Base-by-base conservation (phyloP, 2,329 filamentous ascomycete genomes). In the Trichoderma lentiforme region DNA sequence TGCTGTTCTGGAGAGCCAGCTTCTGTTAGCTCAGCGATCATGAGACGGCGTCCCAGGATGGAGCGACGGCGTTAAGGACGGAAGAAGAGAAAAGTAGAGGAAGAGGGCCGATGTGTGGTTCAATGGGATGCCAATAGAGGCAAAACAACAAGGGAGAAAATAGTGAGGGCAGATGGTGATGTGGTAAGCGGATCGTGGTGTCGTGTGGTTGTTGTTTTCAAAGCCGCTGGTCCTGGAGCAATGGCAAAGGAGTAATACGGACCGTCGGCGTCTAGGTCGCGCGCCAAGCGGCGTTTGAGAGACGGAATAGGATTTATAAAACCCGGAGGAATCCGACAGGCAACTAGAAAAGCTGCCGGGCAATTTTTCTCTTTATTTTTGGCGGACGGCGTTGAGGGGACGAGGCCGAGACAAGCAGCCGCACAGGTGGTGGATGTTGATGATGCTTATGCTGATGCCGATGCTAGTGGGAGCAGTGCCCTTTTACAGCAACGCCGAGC, bases 1-100 rank as follows among this genome's bases (percentile, higher is more conserved):
- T 83, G 82, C 77, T 83, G 81, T 78, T 83, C 81, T 83, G 75
- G 71, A 71, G 71, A 67, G 73, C 12, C 15, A 66, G 68, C 28
- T 32, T 26, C 43, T 63, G 71, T 73, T 34, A 73, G 71, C 56
- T 24, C 21, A 53, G 53, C 57, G 30, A 18, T 47, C 12, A 58
- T 26, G 51, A 56, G 43, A 15, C 30, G 47, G 32, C 58, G 43
- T 11, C n/a, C 24, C n/a, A 47, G 70, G 24, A 57, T 18, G 53
- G 32, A 14, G 51, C 34, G n/a, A 36, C 24, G 57, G 28, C 15
- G 51, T 60, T 39, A n/a, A 28, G 26, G 14, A 28, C 30, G 28
- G 12, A n/a, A 3, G 12, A n/a, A 21, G 6, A 21, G 18, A 21
- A 7, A 15, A 36, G 24, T n/a, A 26, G 15, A 47, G 15, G 4